Conservation (phyloP, 73 alveolate genomes). For the Paramecium primaurelia region DNA sequence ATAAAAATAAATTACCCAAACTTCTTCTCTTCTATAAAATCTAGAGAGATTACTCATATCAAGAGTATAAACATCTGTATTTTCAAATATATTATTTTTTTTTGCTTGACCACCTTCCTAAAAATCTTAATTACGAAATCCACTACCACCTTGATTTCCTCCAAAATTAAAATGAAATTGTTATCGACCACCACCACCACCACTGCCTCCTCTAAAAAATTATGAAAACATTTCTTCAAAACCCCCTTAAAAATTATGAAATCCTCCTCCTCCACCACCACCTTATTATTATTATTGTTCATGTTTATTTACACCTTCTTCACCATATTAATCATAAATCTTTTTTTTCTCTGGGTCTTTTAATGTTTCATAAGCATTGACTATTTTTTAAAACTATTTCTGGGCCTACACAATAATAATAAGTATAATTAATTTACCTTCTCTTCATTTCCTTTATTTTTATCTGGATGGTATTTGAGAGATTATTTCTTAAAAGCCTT, state of each 20-base stretch:
- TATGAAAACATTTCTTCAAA: slow-evolving; percentile 88
- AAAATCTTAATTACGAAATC: slow-evolving; percentile 64
- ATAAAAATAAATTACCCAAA: slow-evolving; percentile 94
- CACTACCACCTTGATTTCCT: background rate
- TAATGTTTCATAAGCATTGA: slow-evolving; percentile 88
- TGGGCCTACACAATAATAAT: slow-evolving; percentile 58
- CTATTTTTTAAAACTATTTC: slow-evolving; percentile 83
- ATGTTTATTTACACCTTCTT: slow-evolving; percentile 76
- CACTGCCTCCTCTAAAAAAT: slow-evolving; percentile 92
- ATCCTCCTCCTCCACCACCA: slow-evolving; percentile 49
- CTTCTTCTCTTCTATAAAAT: slow-evolving; percentile 89
- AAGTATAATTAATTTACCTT: background rate
- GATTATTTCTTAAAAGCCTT: slow-evolving; percentile 75
- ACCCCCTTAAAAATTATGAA: slow-evolving; percentile 69
- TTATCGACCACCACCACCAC: slow-evolving; percentile 54
- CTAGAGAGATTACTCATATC: slow-evolving; percentile 83
- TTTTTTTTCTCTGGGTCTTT: slow-evolving; percentile 81
- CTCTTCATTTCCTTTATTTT: slow-evolving; percentile 76
- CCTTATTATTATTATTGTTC: background rate
- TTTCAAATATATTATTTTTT: slow-evolving; percentile 75
- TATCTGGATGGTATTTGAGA: slow-evolving; percentile 85
- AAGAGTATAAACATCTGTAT: slow-evolving; percentile 85
- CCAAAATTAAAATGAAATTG: slow-evolving; percentile 32
- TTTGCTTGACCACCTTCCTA: slow-evolving; percentile 65
- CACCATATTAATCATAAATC: slow-evolving; percentile 88